Evolutionary conservation across 352 stramenopile species (phyloP), one percentile per base, ranked within the genome.

Genomic region (Lagenidium giganteum): DNA sequence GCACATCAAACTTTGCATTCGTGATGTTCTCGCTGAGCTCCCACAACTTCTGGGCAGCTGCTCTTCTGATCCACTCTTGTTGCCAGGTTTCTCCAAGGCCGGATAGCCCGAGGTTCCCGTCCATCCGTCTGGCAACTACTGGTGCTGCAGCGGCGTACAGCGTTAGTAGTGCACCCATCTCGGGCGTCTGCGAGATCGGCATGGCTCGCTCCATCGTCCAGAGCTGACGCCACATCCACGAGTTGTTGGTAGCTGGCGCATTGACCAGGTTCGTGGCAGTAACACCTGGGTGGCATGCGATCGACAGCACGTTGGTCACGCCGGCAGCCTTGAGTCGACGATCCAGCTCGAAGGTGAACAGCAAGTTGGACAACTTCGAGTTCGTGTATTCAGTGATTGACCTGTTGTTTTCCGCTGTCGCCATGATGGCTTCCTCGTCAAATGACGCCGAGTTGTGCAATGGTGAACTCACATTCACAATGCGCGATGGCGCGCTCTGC

Each of bases 271-370:
- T 54, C 7, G 54, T 66, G 11, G 42, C 20, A 2, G 56, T 46
- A 24, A 59, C 24, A 12, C 54, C 54, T 13, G 54, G 54, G 33
- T 63, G 54, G 5, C 41, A 40, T 7, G 55, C 64, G 20, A 81
- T 50, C 5, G 52, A 57, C 11, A 72, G 16, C 17, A 81, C 51
- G 8, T 55, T 40, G 21, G 42, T 42, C 1, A 31, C 20, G 6
- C 59, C 64, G 1, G 49, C 53, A 1, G 42, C 33, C 11, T 23
- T 33, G 24, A 78, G 36, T 13, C 67, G 60, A 23, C 67, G 56
- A 7, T 67, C n/a, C 14, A 78, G 26, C 23, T 78, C 67, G 38
- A 63, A 70, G 8, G 63, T 71, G 37, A 78, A 78, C 16, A 78
- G 42, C 38, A 78, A 24, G 11, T 70, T 75, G 7, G 56, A 46